Conservation (phyloP, 2,329 filamentous ascomycete genomes). For the Diaporthe ilicicola region DNA sequence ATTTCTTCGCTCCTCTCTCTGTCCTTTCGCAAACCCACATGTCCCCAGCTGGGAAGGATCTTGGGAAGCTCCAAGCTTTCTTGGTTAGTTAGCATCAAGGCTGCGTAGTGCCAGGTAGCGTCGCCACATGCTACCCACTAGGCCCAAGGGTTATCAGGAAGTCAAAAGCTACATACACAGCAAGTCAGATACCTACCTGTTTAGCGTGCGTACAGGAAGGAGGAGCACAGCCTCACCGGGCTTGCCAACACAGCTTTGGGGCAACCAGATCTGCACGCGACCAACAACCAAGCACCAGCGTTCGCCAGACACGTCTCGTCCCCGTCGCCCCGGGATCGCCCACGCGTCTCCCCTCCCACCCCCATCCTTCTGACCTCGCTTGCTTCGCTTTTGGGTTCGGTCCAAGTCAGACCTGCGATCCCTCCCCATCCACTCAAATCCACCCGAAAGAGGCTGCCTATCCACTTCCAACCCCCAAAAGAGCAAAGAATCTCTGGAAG, state of each 20-base stretch:
- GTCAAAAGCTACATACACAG: not conserved
- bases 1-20: not conserved
- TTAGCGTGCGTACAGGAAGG: not conserved
- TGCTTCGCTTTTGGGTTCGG: slow-evolving; percentile 1
- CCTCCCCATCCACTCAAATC: not conserved
- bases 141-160: not conserved
- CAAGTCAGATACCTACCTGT: not conserved
- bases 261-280: slow-evolving; percentile 15
- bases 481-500: not conserved
- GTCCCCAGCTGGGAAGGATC: not conserved
- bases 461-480: not conserved
- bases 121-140: slow-evolving; percentile 16
- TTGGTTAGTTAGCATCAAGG: not conserved
- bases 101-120: slow-evolving; percentile 1
- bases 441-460: not conserved
- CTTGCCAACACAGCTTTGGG: slow-evolving; percentile 5
- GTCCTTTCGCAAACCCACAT: not conserved
- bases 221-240: slow-evolving; percentile 16
- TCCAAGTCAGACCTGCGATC: not conserved
- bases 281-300: no score
- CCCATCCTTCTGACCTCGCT: not conserved
- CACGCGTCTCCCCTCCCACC: not conserved
- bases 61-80: slow-evolving; percentile 5
- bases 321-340: not conserved
- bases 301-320: not conserved